Percentiles rank a stretch among this genome's conserved stretches.
phyloP scores from a whole-genome alignment of 176 grass and related monocot genomes.

The Bothriochloa decipiens region DNA sequence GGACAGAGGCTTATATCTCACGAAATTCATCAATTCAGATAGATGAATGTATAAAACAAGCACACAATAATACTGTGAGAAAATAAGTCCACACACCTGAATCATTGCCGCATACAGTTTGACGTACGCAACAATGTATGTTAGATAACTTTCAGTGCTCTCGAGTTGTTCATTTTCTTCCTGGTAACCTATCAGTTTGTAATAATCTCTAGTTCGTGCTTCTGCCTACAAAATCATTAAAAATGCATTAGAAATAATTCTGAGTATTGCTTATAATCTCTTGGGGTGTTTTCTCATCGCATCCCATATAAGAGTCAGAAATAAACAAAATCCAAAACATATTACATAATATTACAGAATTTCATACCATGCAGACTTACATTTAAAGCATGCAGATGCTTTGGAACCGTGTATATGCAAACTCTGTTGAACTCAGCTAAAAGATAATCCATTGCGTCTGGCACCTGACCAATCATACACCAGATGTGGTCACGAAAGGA shows the following conservation, averaged over 20 bases:
- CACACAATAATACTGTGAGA: not conserved
- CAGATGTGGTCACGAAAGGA: conserved; percentile 12
- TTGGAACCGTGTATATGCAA: conserved; percentile 93
- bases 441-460: conserved; percentile 82
- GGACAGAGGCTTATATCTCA: not conserved
- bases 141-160: conserved; percentile 71
- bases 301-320: conserved; percentile 25
- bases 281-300: not conserved
- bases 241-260: conserved; percentile 15
- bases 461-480: conserved; percentile 52
- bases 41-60: not conserved
- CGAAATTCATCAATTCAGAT: not conserved
- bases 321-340: not conserved
- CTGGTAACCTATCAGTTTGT: conserved; percentile 72
- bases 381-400: conserved; percentile 86
- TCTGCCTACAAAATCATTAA: conserved; percentile 54
- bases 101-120: conserved; percentile 89
- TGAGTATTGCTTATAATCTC: conserved; percentile 1
- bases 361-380: conserved; percentile 58
- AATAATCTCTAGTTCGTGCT: conserved; percentile 62
- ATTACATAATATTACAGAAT: conserved; percentile 24
- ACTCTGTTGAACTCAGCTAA: conserved; percentile 85
- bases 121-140: conserved; percentile 62
- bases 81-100: conserved; percentile 65
- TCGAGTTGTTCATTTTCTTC: conserved; percentile 81